Evolutionary conservation across 129 eudicot species (phyloP).

Genomic region (Flaveria trinervia): DNA sequence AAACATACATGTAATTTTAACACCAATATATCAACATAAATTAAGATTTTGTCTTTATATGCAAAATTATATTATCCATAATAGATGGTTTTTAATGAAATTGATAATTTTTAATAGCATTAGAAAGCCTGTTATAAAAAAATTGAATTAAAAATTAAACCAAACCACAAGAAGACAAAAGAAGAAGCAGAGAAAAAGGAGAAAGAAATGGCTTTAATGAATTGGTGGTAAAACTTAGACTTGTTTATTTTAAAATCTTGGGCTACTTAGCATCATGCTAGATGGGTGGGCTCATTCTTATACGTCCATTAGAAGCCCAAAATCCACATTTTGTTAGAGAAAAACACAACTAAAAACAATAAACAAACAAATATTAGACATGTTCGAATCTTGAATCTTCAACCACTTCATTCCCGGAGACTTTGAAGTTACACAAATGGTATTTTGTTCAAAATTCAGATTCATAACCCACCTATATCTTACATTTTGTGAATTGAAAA

Average conservation of each 20-base stretch:
- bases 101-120: too few species aligned
- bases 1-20: too few species aligned
- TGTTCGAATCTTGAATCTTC: background rate
- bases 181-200: too few species aligned
- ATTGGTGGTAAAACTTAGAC: background rate
- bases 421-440: background rate
- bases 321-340: too few species aligned
- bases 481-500: background rate
- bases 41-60: too few species aligned
- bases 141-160: too few species aligned
- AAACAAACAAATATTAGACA: background rate
- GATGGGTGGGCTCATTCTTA: background rate
- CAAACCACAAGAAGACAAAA: too few species aligned
- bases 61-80: too few species aligned
- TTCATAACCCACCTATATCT: background rate
- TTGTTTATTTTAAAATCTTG: background rate
- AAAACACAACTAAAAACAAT: background rate
- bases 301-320: background rate
- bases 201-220: too few species aligned
- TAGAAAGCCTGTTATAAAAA: too few species aligned
- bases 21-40: too few species aligned
- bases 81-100: too few species aligned
- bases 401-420: background rate
- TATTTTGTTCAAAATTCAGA: background rate
- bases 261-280: background rate